Evolutionary conservation across 352 stramenopile genomes (phyloP), one percentile per base, ranked within the genome.

Genomic region (Phytophthora uliginosa): DNA sequence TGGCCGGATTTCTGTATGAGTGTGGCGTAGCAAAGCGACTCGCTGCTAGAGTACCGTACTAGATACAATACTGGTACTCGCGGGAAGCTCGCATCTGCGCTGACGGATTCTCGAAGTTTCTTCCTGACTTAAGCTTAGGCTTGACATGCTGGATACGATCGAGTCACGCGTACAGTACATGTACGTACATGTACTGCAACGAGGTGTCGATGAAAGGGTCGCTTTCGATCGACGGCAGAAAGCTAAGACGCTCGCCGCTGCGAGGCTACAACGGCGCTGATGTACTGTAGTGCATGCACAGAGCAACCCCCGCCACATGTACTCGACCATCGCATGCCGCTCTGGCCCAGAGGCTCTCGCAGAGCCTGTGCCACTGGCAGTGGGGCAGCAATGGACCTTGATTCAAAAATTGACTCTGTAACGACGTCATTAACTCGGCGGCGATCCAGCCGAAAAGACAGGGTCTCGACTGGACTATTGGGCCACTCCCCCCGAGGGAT

Each of bases 61-160:
- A 31, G 26, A 31, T 31, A 31, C 3, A 31, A 31, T 31, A 31
- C 26, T 31, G 26, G 26, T 31, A 52, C 45, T 52, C 45, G n/a
- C 45, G n/a, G 45, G 45, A 52, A 52, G 45, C 45, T 52, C 45
- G 45, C n/a, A 52, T 52, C 45, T 18, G n/a, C 4, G 18, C 18
- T 52, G 45, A 52, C 45, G 45, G 45, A 52, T 52, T 52, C 45
- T 52, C 45, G 45, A 52, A 52, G 45, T 52, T 52, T 52, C 40
- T n/a, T 1, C 45, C 45, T 52, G 17, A 52, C 6, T n/a, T 42
- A 42, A 50, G 15, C 17, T 50, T 53, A 24, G 22, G 48, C 24
- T 36, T 55, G 24, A 55, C 50, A 34, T 22, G 55, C 53, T 40
- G 26, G 28, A 40, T 26, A 40, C 53, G 17, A 9, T 15, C n/a